Conservation (phyloP, 345 rosid species). For the Geranium rotundifolium region DNA sequence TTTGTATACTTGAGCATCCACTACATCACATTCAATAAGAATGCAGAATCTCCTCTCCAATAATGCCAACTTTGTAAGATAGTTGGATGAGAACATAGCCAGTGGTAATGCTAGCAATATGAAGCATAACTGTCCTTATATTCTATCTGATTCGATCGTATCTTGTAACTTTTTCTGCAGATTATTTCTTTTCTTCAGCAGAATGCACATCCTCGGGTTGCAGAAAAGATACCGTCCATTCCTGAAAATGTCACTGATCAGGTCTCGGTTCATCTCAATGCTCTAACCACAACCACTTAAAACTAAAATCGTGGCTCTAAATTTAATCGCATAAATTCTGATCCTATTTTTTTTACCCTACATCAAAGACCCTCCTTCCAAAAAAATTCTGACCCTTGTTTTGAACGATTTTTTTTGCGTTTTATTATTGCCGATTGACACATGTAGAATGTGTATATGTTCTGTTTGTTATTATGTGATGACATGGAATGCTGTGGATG, state of each 20-base stretch:
- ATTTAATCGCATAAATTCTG: not conserved
- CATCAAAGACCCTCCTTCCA: not conserved
- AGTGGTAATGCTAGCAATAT: no score
- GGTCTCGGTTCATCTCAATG: conserved; percentile 26
- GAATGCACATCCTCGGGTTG: conserved; percentile 85
- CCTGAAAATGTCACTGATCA: conserved; percentile 95
- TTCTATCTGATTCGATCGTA: conserved; percentile 2
- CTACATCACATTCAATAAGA: no score
- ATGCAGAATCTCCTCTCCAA: no score
- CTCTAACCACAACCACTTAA: not conserved
- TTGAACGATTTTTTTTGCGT: not conserved
- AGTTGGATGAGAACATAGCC: no score
- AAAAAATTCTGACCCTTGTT: no score
- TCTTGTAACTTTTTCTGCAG: conserved; percentile 25
- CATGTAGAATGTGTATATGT: not conserved
- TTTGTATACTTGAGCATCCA: no score
- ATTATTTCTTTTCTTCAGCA: conserved; percentile 81
- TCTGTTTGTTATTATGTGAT: not conserved
- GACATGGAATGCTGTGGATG: not conserved
- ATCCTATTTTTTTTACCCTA: not conserved
- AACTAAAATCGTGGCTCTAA: conserved; percentile 3
- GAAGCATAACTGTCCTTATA: not conserved
- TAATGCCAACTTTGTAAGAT: no score
- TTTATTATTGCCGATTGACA: not conserved
- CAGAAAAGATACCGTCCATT: conserved; percentile 63